A percentile compares a stretch with the other conserved stretches of the same genome.
These are phyloP conservation scores for Nicotiana knightiana DNA, from an alignment of 257 asterid species.

Conservation along the genomic window DNA sequence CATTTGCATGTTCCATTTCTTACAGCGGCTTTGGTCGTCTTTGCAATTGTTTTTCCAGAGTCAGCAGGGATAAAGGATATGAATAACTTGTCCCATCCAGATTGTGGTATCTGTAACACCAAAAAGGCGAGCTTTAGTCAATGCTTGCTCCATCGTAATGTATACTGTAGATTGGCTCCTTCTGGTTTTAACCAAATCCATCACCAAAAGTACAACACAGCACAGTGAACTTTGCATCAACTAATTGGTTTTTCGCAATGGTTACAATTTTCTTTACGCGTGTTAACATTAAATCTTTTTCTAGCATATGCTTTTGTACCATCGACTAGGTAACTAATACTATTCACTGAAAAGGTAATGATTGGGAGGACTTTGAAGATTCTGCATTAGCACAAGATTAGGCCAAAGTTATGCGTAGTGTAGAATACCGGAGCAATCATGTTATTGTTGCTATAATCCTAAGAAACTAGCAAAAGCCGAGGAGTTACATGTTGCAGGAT, in stretches of 20 bases:
- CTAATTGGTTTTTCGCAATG: neutral
- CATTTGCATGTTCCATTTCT: slow-evolving; percentile 96
- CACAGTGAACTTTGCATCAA: neutral
- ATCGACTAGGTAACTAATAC: neutral
- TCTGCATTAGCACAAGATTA: neutral
- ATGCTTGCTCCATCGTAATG: neutral
- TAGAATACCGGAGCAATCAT: neutral
- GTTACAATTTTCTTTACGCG: neutral
- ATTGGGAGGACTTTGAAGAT: neutral
- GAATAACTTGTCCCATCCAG: slow-evolving; percentile 96
- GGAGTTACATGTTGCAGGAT: neutral
- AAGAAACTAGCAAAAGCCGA: neutral
- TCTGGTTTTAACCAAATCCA: neutral
- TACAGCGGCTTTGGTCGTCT: slow-evolving; percentile 89
- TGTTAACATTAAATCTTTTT: neutral
- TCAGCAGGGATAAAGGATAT: slow-evolving; percentile 75
- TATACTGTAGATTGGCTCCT: neutral
- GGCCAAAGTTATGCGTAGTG: neutral
- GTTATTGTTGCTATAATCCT: neutral
- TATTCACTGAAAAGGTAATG: neutral
- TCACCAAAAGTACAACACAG: slow-evolving; percentile 1
- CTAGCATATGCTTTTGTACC: neutral
- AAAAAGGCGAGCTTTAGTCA: slow-evolving; percentile 5
- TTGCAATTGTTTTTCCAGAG: slow-evolving; percentile 77
- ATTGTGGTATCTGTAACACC: slow-evolving; percentile 75